Evolutionary conservation across 78 protist species (phyloP).

Genomic region (Dictyostelium citrinum): DNA sequence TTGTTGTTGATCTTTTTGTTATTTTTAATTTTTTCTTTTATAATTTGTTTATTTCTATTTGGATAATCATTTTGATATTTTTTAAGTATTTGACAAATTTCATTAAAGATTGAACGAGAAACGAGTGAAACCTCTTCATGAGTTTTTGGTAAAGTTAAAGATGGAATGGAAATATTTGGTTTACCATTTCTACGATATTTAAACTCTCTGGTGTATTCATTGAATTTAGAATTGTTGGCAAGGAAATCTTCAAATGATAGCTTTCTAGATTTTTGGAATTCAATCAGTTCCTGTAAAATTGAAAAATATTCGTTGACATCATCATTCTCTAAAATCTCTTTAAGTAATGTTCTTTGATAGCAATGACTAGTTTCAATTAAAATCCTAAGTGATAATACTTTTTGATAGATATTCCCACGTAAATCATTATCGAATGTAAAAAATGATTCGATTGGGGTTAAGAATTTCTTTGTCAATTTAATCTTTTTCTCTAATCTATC

Average conservation of each 20-base stretch:
- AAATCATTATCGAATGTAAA: not conserved
- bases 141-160: not conserved
- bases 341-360: not conserved
- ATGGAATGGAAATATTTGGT: not conserved
- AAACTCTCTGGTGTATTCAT: not conserved
- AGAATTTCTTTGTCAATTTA: not conserved
- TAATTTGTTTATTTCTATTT: not conserved
- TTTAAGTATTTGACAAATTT: not conserved
- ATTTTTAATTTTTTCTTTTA: not conserved
- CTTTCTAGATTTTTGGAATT: not conserved
- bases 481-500: not conserved
- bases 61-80: not conserved
- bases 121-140: not conserved
- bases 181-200: not conserved
- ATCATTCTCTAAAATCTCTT: not conserved
- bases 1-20: not conserved
- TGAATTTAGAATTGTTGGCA: not conserved
- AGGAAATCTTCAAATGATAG: not conserved
- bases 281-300: not conserved
- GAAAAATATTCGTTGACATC: not conserved
- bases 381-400: not conserved
- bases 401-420: not conserved
- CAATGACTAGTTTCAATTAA: not conserved
- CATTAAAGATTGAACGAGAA: not conserved
- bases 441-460: not conserved